Evolutionary conservation across 2,329 filamentous ascomycete species (phyloP).

Genomic region (Plenodomus tracheiphilus): DNA sequence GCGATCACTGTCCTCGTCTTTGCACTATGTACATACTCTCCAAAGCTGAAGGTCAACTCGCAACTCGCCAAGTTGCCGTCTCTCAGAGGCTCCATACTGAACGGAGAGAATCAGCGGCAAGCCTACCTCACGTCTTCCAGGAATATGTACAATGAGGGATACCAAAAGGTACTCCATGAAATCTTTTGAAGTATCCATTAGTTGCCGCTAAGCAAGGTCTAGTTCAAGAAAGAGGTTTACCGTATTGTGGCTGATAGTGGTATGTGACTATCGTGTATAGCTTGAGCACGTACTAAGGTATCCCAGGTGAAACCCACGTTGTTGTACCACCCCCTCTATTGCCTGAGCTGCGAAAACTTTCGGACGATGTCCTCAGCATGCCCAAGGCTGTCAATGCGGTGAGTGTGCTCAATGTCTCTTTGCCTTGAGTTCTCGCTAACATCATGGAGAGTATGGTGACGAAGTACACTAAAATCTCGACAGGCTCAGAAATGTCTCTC

Average conservation of each 20-base stretch:
- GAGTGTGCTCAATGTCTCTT: neutral
- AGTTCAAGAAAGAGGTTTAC: constrained; percentile 37
- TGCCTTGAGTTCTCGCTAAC: constrained; percentile 9
- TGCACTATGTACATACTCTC: constrained; percentile 20
- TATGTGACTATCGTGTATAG: constrained; percentile 2
- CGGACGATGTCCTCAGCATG: constrained; percentile 40
- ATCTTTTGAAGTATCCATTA: neutral
- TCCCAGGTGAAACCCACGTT: constrained; percentile 25
- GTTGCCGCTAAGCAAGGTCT: constrained; percentile 6
- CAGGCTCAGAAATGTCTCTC: constrained; percentile 20
- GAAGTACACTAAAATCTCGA: constrained; percentile 35
- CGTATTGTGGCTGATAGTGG: constrained; percentile 24
- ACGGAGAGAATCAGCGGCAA: constrained; percentile 25
- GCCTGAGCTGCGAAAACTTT: constrained; percentile 37
- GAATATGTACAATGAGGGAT: constrained; percentile 32
- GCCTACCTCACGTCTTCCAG: constrained; percentile 25
- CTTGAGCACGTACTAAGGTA: constrained; percentile 8
- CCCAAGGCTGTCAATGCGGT: constrained; percentile 28
- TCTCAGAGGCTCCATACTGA: constrained; percentile 6
- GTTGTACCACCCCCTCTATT: constrained; percentile 34
- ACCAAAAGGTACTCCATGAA: constrained; percentile 26
- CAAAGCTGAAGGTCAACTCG: constrained; percentile 22
- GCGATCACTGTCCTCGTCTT: constrained; percentile 30
- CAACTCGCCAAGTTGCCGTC: constrained; percentile 33
- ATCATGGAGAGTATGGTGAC: constrained; percentile 27